Percentiles rank a stretch among this genome's conserved stretches.
phyloP scores from a whole-genome alignment of 495 filamentous ascomycete genomes.

The Trichocladium uniseriatum region DNA sequence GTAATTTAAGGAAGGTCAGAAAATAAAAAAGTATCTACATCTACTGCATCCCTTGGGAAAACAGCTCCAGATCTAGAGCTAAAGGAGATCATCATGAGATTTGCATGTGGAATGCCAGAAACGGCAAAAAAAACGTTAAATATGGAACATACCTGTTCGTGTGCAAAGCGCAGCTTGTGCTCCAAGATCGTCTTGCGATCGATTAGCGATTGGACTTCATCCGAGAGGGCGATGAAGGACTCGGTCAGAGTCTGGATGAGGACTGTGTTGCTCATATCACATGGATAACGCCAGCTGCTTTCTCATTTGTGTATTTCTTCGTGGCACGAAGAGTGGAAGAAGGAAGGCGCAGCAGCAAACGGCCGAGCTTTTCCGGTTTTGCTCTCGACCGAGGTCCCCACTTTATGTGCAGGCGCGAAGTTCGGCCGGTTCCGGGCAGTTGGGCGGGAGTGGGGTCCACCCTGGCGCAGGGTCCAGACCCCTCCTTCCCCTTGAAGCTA shows the following conservation, averaged over 20 bases:
- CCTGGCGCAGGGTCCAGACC: background rate
- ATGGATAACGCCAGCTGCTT: slow-evolving; percentile 9
- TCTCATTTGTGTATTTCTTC: slow-evolving; percentile 3
- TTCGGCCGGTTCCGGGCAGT: slow-evolving; percentile 3
- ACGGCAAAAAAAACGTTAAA: slow-evolving; percentile 7
- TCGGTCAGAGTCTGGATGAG: slow-evolving; percentile 42
- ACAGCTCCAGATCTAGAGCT: slow-evolving; percentile 68
- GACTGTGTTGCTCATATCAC: slow-evolving; percentile 33
- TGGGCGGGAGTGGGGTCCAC: too few relatives aligned
- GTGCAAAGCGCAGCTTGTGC: slow-evolving; percentile 49
- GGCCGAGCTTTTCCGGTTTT: slow-evolving; percentile 2
- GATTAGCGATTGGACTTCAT: slow-evolving; percentile 47
- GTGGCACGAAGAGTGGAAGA: background rate
- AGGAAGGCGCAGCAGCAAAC: background rate
- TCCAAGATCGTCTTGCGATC: slow-evolving; percentile 47
- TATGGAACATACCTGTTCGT: slow-evolving; percentile 42
- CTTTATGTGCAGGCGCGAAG: background rate
- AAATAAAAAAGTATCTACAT: slow-evolving; percentile 42
- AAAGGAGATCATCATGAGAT: slow-evolving; percentile 48
- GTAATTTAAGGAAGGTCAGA: slow-evolving; percentile 30
- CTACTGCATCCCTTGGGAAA: slow-evolving; percentile 25
- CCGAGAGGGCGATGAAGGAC: slow-evolving; percentile 57
- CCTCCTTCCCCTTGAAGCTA: background rate
- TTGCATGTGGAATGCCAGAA: too few relatives aligned
- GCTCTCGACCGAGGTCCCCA: background rate